Base-by-base conservation (phyloP, 371 early-diverging fungal genomes). In the Mortierella sp. region DNA sequence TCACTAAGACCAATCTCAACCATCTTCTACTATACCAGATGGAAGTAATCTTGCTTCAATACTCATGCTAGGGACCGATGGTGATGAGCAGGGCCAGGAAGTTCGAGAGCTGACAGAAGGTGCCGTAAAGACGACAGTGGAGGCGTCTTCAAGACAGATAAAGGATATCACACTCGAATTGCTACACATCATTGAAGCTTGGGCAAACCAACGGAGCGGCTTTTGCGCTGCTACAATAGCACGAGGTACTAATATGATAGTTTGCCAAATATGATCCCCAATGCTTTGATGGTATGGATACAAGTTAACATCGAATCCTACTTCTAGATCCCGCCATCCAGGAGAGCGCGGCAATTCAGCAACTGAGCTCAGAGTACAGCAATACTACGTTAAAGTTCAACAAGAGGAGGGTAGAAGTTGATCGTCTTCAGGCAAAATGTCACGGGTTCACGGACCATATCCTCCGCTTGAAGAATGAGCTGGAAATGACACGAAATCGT, bases 381-480 rank as follows among this genome's bases (percentile, higher is more conserved):
- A 49, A 31, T 19, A 46, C 58, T 37, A 21, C 43, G 9, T 58
- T 57, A 21, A 57, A 62, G 8, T 55, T 54, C 47, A 57, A 58
- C 31, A 66, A 71, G 27, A 60, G 57, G 5, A 60, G 57, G 21
- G 19, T 9, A 1, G 63, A 66, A 14, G 54, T 72, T 8, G 63
- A 66, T 28, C 63, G 40, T 19, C 54, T 72, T n/a, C 67, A 72
- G 28, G 67, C 67, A 39, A 62, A 72, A 39, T 66, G 60, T 24
- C 73, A 72, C 39, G 45, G 49, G 24, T 72, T 62, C 37, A 25
- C 63, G 13, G 67, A 60, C 13, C 63, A 63, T 19, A 62, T 67
- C 7, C 24, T 62, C 22, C 57, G 73, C 6, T 47, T 72, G 14
- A 61, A 59, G 46, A 72, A 72, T 17, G 67, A 58, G 24, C 29